Evolutionary conservation across 2,329 filamentous ascomycete genomes (phyloP).

Genomic region (Ophiostoma australiae): DNA sequence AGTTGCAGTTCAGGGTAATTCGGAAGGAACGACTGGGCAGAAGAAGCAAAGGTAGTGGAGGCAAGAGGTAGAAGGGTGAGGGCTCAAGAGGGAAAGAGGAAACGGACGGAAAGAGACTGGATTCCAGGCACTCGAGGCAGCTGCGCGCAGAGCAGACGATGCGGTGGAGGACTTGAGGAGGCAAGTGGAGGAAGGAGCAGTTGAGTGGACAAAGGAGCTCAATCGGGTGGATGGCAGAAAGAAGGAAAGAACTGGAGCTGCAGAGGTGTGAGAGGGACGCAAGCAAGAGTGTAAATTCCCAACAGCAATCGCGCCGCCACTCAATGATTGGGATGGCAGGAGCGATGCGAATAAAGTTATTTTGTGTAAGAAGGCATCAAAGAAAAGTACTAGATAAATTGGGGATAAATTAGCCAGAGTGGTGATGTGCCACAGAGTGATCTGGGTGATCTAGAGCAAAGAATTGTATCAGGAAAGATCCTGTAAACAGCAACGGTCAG

Average conservation of each 20-base stretch:
- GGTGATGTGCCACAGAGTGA: not conserved
- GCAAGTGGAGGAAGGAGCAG: conserved; percentile 13
- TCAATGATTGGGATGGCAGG: conserved; percentile 14
- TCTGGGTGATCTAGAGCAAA: not conserved
- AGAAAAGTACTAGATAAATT: not conserved
- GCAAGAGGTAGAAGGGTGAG: not conserved
- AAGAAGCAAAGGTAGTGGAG: not conserved
- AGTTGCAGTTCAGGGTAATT: not conserved
- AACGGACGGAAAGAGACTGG: not conserved
- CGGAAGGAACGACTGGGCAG: conserved; percentile 15
- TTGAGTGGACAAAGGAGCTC: conserved; percentile 11
- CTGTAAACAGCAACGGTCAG: conserved; percentile 17
- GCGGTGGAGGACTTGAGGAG: conserved; percentile 17
- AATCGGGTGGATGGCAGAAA: conserved; percentile 14
- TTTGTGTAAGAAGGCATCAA: not conserved
- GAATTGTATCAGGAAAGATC: conserved; percentile 5
- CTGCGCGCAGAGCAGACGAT: conserved; percentile 10
- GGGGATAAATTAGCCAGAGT: not conserved
- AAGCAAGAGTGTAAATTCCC: conserved; percentile 1
- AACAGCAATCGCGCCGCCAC: conserved; percentile 12
- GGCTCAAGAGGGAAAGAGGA: not conserved
- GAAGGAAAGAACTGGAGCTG: conserved; percentile 10
- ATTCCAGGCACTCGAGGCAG: conserved; percentile 27
- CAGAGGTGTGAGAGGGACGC: not conserved
- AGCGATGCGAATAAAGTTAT: not conserved